Percentiles rank a stretch among this genome's conserved stretches.
Evolutionary conservation across 306 rosid species (phyloP).

Genomic region (Acacia acuminata): DNA sequence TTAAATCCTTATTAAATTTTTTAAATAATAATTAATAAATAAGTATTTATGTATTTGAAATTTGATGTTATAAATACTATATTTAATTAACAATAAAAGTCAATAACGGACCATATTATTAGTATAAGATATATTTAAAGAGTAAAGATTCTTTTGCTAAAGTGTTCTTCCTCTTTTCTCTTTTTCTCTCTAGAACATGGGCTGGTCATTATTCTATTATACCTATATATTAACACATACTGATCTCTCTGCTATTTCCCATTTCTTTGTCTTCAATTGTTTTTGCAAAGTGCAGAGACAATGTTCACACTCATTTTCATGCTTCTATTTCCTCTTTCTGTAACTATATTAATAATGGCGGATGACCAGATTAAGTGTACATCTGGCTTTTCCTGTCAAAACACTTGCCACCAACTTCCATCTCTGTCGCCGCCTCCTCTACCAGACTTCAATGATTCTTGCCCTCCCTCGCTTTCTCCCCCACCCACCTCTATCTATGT

Average conservation of each 20-base stretch:
- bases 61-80: too few species aligned
- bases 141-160: background rate
- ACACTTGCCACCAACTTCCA: conserved; percentile 57
- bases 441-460: conserved; percentile 10
- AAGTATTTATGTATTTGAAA: too few species aligned
- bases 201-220: too few species aligned
- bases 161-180: background rate
- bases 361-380: conserved; percentile 77
- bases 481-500: conserved; percentile 54
- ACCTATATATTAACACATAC: background rate
- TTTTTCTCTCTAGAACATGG: background rate
- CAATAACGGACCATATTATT: too few species aligned
- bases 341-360: conserved; percentile 8
- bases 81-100: too few species aligned
- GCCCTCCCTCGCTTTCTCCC: conserved; percentile 75
- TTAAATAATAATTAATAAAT: too few species aligned
- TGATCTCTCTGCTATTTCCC: background rate
- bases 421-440: conserved; percentile 59
- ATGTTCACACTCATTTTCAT: background rate
- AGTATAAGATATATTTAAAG: too few species aligned
- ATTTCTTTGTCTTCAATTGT: background rate
- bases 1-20: too few species aligned
- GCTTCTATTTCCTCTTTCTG: background rate
- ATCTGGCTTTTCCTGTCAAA: conserved; percentile 63
- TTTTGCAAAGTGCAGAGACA: conserved; percentile 42